phyloP scores from a whole-genome alignment of 306 rosid genomes.

The Begonia peltatifolia region DNA sequence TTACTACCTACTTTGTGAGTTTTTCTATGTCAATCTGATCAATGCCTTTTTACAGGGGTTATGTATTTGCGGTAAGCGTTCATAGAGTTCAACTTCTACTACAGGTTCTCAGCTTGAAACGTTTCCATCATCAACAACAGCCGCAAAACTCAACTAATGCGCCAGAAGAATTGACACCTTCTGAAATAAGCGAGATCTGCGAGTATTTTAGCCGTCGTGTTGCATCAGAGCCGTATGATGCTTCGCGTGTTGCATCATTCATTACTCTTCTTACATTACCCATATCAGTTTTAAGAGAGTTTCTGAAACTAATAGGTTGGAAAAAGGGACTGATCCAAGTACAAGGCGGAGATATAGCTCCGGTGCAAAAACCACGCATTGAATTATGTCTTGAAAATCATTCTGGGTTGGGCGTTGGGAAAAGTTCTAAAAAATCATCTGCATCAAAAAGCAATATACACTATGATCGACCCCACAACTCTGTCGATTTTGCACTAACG shows the following conservation, averaged over 20 bases:
- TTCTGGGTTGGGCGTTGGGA: slow-evolving; percentile 45
- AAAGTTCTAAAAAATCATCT: slow-evolving; percentile 43
- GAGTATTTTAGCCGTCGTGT: slow-evolving; percentile 98
- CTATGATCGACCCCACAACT: slow-evolving; percentile 70
- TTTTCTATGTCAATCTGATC: too few relatives aligned
- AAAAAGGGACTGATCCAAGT: slow-evolving; percentile 77
- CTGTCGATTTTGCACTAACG: slow-evolving; percentile 87
- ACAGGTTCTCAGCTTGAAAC: slow-evolving; percentile 95
- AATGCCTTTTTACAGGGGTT: slow-evolving; percentile 56
- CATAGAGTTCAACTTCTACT: slow-evolving; percentile 98
- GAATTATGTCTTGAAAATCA: slow-evolving; percentile 98
- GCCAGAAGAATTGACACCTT: slow-evolving; percentile 71
- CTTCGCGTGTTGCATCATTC: slow-evolving; percentile 98
- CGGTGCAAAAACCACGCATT: slow-evolving; percentile 83
- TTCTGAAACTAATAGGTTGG: slow-evolving; percentile 94
- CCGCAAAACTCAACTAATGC: slow-evolving; percentile 64
- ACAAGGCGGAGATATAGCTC: slow-evolving; percentile 78
- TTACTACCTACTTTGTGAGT: too few relatives aligned
- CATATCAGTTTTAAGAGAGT: slow-evolving; percentile 79
- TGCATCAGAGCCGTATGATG: slow-evolving; percentile 98
- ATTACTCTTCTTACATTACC: slow-evolving; percentile 96
- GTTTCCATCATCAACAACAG: slow-evolving; percentile 90
- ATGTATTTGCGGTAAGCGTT: slow-evolving; percentile 98
- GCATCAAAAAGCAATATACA: slow-evolving; percentile 85
- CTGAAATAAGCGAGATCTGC: slow-evolving; percentile 91